Evolutionary conservation across 768 basidiomycete genomes (phyloP), one percentile per base, ranked within the genome.

Genomic region (Kwoniella botswanensis): DNA sequence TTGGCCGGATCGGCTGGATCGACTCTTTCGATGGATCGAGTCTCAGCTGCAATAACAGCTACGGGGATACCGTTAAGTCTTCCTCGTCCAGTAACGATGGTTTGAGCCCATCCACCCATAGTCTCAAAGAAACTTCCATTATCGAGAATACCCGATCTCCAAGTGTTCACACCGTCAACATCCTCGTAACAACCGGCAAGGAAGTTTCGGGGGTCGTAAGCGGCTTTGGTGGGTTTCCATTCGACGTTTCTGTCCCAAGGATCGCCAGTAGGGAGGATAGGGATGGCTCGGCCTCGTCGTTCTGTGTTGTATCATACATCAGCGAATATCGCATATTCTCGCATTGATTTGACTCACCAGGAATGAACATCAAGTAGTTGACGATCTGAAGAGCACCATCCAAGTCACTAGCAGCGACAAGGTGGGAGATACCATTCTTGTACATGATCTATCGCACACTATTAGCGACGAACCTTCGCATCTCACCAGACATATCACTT

Each of bases 1-100:
- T 98, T 99, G 64, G 97, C 97, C 13, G 97, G 97, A 77, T 99
- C 97, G 54, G 97, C 97, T 42, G 97, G 95, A 50, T 98, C 92
- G 58, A 98, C 87, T 41, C 95, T 92, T 84, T 99, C 97, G 74
- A 98, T 92, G 10, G 93, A 97, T 57, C 97, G 91, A 15, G 97
- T 84, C 78, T 77, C 73, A 44, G 98, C 97, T 35, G 96, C 94
- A 75, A 99, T 98, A 79, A 96, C 92, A 85, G 97, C 97, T 86
- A 92, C 93, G 7, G 97, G 97, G 73, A 99, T 94, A 71, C 97
- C 97, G 72, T 94, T 94, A 63, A 99, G 88, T 67, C 97, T 91
- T 57, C 94, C 97, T 73, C 97, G 92, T 65, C 97, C 97, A 69
- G 95, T 91, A 63, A 99, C 93, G 59, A 99, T 97, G 6, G 97